Evolutionary conservation across 768 basidiomycete species (phyloP), one percentile per base, ranked within the genome.

Genomic region (Holtermanniella nyarrowii): DNA sequence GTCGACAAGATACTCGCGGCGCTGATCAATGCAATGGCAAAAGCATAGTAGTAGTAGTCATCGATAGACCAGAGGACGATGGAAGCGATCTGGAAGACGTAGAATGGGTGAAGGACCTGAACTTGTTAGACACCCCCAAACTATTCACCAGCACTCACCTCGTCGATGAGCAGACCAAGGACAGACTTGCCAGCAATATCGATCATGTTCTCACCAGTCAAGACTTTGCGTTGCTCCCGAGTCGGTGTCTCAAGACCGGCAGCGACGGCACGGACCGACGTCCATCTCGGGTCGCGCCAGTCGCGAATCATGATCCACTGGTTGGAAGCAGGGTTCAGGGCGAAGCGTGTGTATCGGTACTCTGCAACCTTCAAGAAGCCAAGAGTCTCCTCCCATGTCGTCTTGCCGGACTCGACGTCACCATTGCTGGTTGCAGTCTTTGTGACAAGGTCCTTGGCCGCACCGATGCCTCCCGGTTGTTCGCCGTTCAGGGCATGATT

Each of bases 31-130:
- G 82, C 88, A 60, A 97, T 99, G 61, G 90, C 95, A 60, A 91
- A 93, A 11, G 91, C 93, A 69, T 97, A 97, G 64, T 96, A 96
- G 60, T 84, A 89, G 65, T 97, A 99, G 68, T 96, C 80, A 58
- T 99, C 95, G 48, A 97, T 62, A 1, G 86, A 85, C 95, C 95
- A 99, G 4, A 99, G 74, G 37, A 86, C 75, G 59, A 97, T 85
- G 58, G 89, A 95, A 46, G 88, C 88, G 58, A 96, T 83, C 77
- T 99, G 95, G 66, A 99, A 99, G 49, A 99, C 84, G 67, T 96
- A 97, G 73, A 97, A 97, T 0, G 95, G 95, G 66, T 97, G 93
- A 37, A 97, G 84, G 42, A 95, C 81, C 88, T 83, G 56, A 2
- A 18, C 7, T 25, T 7, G 21, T 22, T 44, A 25, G 4, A 21